Evolutionary conservation across 345 rosid species (phyloP).

Genomic region (Dipteronia sinensis): DNA sequence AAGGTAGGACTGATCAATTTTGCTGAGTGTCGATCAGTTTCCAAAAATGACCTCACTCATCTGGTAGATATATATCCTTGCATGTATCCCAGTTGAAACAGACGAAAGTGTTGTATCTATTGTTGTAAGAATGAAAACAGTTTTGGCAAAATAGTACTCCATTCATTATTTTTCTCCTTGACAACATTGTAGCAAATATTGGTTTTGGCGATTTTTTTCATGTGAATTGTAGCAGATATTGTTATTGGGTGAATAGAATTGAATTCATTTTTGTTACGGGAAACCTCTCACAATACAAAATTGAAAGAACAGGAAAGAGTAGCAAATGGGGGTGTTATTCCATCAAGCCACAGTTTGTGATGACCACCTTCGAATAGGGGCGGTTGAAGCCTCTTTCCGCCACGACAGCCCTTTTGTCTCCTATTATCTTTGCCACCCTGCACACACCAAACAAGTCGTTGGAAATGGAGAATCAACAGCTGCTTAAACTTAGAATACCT

Average conservation of each 20-base stretch:
- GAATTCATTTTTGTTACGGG: slow-evolving; percentile 8
- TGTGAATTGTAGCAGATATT: neutral
- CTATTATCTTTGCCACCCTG: slow-evolving; percentile 85
- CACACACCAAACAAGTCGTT: slow-evolving; percentile 22
- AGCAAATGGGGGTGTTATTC: slow-evolving; percentile 29
- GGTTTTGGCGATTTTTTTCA: neutral
- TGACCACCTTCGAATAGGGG: slow-evolving; percentile 74
- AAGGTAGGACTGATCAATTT: slow-evolving; percentile 16
- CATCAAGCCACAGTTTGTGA: slow-evolving; percentile 75
- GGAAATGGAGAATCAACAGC: neutral
- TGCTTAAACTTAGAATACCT: neutral
- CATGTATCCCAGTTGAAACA: neutral
- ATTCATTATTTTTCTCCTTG: neutral
- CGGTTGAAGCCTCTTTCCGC: slow-evolving; percentile 93
- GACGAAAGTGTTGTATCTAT: neutral
- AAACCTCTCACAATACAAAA: slow-evolving; percentile 15
- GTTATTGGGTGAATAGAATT: slow-evolving; percentile 21
- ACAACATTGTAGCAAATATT: neutral
- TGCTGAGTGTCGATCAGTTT: neutral
- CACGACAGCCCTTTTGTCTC: slow-evolving; percentile 89
- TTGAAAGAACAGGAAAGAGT: slow-evolving; percentile 1
- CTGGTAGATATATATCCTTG: neutral
- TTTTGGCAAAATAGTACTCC: neutral
- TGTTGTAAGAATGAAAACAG: slow-evolving; percentile 2
- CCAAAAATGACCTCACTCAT: neutral